Conservation (phyloP, 768 basidiomycete genomes). For the Kwoniella sp. region DNA sequence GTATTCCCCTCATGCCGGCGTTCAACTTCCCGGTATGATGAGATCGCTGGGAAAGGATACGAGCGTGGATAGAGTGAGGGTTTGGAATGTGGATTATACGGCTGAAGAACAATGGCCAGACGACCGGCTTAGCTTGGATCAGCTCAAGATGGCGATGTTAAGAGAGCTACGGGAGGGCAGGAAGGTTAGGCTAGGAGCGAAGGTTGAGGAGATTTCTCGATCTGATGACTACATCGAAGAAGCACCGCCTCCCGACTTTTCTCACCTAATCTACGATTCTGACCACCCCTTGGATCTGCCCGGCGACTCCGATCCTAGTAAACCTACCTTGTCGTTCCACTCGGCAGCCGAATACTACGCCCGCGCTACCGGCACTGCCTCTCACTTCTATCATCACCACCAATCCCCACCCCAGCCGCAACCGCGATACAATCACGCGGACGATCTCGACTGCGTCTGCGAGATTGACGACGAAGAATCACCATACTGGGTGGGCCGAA, state of each 20-base stretch:
- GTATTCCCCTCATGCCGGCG: constrained; percentile 11
- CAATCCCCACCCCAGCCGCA: too few relatives aligned
- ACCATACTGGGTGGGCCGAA: background rate
- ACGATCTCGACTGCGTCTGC: background rate
- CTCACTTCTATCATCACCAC: too few relatives aligned
- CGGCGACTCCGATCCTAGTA: too few relatives aligned
- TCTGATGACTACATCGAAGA: background rate
- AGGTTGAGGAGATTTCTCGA: background rate
- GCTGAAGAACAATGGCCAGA: background rate
- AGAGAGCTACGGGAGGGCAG: background rate
- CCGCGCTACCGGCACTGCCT: too few relatives aligned
- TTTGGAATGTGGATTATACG: constrained; percentile 15
- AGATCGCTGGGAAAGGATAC: constrained; percentile 4
- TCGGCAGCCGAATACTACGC: constrained; percentile 11
- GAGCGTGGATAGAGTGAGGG: background rate
- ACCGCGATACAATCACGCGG: too few relatives aligned
- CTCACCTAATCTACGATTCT: too few relatives aligned
- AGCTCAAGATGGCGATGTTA: constrained; percentile 7
- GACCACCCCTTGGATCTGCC: too few relatives aligned
- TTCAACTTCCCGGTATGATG: constrained; percentile 15
- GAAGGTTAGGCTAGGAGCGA: background rate
- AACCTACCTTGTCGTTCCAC: background rate
- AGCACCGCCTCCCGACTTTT: background rate
- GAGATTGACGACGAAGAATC: constrained; percentile 3
- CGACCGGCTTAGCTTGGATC: background rate